Evolutionary conservation across 1,284 basidiomycete species (phyloP), one percentile per base, ranked within the genome.

Genomic region (Coniophora puteana): DNA sequence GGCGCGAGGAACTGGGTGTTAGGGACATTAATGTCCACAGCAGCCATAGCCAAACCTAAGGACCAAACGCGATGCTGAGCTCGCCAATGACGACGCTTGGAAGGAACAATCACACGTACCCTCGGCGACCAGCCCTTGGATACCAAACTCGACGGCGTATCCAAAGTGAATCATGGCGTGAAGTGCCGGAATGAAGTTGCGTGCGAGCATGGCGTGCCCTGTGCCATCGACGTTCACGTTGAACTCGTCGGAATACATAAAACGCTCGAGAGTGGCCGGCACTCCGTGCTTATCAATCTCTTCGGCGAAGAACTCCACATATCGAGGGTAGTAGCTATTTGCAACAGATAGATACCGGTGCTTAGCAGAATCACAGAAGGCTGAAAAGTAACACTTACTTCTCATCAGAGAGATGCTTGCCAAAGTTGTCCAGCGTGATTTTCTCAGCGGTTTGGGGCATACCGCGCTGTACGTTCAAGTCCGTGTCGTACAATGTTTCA

Each of bases 201-300:
- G 45, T 16, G 23, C 25, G 25, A 49, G 14, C 33, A 41, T 37
- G 29, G 32, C 29, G 13, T 32, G 44, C 8, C 43, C 31, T 1
- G 13, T 7, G n/a, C n/a, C n/a, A n/a, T n/a, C n/a, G n/a, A n/a
- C n/a, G n/a, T n/a, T n/a, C n/a, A n/a, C n/a, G 51, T 80, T 83
- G n/a, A 64, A 67, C 29, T 66, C 60, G 4, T 57, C 46, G 4
- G 74, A 71, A 51, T 83, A 78, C 5, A 83, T 49, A 45, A 69
- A 81, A 29, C 74, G 66, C 43, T 81, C 73, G 8, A 83, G 32
- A 1, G 66, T 62, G 2, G 61, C 51, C 3, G 58, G 50, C 7
- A 68, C 51, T 4, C 71, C 71, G 17, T 68, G 62, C 10, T 8
- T n/a, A 29, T 12, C 6, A 29, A 7, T 35, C 12, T 35, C 21